Conservation (phyloP, 2,329 filamentous ascomycete species). For the Chaetomiaceae sp. region DNA sequence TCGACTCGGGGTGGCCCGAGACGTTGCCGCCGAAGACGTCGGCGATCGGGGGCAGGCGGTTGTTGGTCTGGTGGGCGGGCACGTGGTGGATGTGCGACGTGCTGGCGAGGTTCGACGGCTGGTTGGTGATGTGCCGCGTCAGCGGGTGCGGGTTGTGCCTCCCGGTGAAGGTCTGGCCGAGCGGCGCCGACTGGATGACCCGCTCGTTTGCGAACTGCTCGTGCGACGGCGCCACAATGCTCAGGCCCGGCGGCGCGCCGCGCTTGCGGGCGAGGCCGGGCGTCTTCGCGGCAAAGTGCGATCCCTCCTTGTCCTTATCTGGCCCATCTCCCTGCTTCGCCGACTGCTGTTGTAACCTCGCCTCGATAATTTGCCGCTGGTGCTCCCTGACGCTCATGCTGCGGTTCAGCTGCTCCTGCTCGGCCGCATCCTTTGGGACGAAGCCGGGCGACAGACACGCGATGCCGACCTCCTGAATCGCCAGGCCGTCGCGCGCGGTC, state of each 20-base stretch:
- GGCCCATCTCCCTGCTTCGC: conserved; percentile 66
- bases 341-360: conserved; percentile 79
- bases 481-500: conserved; percentile 72
- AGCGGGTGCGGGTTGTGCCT: conserved; percentile 73
- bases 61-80: conserved; percentile 81
- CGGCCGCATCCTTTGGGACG: conserved; percentile 90
- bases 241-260: conserved; percentile 82
- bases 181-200: conserved; percentile 92
- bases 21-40: conserved; percentile 89
- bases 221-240: conserved; percentile 91
- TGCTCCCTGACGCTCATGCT: conserved; percentile 92
- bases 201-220: conserved; percentile 89
- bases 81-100: conserved; percentile 89
- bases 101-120: conserved; percentile 75
- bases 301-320: conserved; percentile 50
- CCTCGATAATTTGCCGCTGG: conserved; percentile 91
- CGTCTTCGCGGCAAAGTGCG: conserved; percentile 60
- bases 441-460: conserved; percentile 95
- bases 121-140: conserved; percentile 73
- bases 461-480: conserved; percentile 87
- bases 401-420: conserved; percentile 91
- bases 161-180: conserved; percentile 93
- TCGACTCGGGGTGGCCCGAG: conserved; percentile 55
- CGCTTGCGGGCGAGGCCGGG: conserved; percentile 69
- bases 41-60: conserved; percentile 86